phyloP scores from a whole-genome alignment of 1,284 basidiomycete genomes.

The Athelia sp. region DNA sequence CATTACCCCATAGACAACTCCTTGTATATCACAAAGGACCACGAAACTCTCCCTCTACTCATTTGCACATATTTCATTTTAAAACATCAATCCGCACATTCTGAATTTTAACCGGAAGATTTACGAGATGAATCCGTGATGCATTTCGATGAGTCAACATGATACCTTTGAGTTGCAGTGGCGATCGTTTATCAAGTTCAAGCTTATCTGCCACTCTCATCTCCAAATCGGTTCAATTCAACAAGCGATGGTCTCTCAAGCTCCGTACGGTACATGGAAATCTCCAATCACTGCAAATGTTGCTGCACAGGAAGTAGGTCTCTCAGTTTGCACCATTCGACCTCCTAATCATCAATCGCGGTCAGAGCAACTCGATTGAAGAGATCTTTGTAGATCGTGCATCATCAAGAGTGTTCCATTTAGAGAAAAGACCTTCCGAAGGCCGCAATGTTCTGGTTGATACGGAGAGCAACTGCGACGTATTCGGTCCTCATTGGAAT shows the following conservation, averaged over 20 bases:
- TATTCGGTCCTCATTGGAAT: constrained; percentile 50
- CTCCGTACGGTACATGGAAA: constrained; percentile 58
- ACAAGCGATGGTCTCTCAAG: constrained; percentile 12
- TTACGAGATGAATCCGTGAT: too few relatives aligned
- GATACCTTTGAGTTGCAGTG: too few relatives aligned
- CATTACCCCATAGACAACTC: too few relatives aligned
- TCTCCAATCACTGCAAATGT: constrained; percentile 53
- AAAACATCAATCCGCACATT: too few relatives aligned
- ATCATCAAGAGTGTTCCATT: constrained; percentile 49
- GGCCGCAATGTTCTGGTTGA: constrained; percentile 57
- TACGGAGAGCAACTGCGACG: constrained; percentile 36
- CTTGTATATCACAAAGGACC: too few relatives aligned
- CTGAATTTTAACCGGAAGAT: too few relatives aligned
- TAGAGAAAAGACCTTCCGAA: constrained; percentile 60
- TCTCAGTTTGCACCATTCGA: constrained; percentile 11
- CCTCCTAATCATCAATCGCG: constrained; percentile 6
- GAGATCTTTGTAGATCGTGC: constrained; percentile 53
- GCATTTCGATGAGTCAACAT: too few relatives aligned
- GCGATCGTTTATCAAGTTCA: too few relatives aligned
- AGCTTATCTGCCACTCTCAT: too few relatives aligned
- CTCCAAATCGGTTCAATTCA: too few relatives aligned
- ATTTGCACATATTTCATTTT: too few relatives aligned
- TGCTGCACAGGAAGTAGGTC: constrained; percentile 44
- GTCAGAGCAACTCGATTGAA: constrained; percentile 35
- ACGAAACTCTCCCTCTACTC: too few relatives aligned